Base-by-base conservation (phyloP, 129 eudicot genomes). In the Logfia minima region DNA sequence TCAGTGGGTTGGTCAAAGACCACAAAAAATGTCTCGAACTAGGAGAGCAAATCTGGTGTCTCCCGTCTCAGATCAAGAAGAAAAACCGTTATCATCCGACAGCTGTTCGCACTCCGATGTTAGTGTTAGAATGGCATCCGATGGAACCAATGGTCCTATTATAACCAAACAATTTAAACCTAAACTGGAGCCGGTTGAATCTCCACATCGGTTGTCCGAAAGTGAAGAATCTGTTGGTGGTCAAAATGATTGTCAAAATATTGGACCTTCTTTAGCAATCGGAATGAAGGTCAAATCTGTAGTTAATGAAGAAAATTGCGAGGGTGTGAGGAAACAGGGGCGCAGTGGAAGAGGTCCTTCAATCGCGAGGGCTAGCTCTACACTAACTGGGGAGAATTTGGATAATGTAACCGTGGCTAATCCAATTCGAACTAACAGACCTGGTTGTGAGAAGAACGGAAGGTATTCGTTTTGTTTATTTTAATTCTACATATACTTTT, bases 1-100 rank as follows among this genome's bases (percentile, higher is more conserved):
- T 60, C 96, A 92, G 69, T 92, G 98, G 98, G 96, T 75, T 72
- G 96, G 98, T 74, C 96, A 90, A 85, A 86, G 98, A 76, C 96
- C 98, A 11, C 96, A 90, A 71, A 92, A 92, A 68, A 88, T 90
- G 56, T 88, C 98, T 31, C 88, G 98, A 53, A 90, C 87, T 16
- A 85, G 98, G 80, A 88, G 96, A 83, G 85, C 98, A 41, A 90
- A 92, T 79, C 87, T 92, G 70, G 85, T 90, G 48, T 85, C 96
- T 72, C 96, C 96, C 21, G 89, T 90, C 71, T 83, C 96, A 60
- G 85, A 83, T 77, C 87, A 83, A 75, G 96, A 92, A 74, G 98
- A 90, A 56, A 77, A 80, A 23, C 88, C 79, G 41, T 73, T 83
- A 29, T 79, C 87, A 85, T 78, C 94, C 34, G 96, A 90, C 72